Percentiles rank a stretch among this genome's conserved stretches.
phyloP scores from a whole-genome alignment of 768 basidiomycete species.

The Auriscalpium orientale region DNA sequence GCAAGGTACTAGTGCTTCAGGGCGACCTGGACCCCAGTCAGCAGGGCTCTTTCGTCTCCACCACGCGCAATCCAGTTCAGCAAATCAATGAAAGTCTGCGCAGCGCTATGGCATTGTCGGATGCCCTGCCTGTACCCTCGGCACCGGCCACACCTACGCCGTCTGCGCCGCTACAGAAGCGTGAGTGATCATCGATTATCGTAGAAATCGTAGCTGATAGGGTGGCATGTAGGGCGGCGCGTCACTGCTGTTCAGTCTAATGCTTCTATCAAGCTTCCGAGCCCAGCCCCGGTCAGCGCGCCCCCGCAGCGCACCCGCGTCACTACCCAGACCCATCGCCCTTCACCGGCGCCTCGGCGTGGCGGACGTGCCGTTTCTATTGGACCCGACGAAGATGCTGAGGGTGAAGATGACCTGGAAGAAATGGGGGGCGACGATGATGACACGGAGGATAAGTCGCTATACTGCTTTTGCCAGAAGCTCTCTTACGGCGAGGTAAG shows the following conservation, averaged over 20 bases:
- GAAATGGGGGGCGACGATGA: conserved; percentile 39
- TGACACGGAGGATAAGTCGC: conserved; percentile 48
- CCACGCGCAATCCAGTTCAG: conserved; percentile 29
- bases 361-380: background rate
- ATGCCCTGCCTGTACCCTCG: conserved; percentile 7
- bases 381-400: conserved; percentile 25
- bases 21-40: conserved; percentile 33
- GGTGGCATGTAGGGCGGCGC: conserved; percentile 10
- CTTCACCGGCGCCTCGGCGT: conserved; percentile 7
- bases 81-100: conserved; percentile 24
- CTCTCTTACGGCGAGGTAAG: conserved; percentile 51
- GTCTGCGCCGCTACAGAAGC: conserved; percentile 6
- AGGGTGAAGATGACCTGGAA: conserved; percentile 28
- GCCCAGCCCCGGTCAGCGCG: conserved; percentile 23
- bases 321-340: conserved; percentile 18
- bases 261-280: conserved; percentile 27
- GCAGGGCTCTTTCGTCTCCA: conserved; percentile 19
- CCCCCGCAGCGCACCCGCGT: conserved; percentile 21
- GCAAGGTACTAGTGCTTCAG: conserved; percentile 35
- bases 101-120: conserved; percentile 7
- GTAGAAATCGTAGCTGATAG: background rate
- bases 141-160: conserved; percentile 4
- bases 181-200: background rate
- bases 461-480: conserved; percentile 60
- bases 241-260: conserved; percentile 16